phyloP scores from a whole-genome alignment of 148 eudicot species.

The Tetragonia tetragonoides region DNA sequence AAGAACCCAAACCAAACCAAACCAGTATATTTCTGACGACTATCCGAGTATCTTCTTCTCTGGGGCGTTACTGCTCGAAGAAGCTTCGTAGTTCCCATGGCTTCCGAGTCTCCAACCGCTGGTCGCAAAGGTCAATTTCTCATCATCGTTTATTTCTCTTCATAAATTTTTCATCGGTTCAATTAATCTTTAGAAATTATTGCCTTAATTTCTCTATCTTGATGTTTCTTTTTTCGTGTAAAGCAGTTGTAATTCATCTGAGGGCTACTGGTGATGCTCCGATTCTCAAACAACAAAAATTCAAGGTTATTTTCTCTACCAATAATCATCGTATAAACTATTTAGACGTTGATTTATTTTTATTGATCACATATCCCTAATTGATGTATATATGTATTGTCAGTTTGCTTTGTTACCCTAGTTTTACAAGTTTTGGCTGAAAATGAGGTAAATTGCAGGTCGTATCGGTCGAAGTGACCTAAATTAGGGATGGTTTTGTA shows the following conservation, averaged over 20 bases:
- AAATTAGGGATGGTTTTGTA: not conserved
- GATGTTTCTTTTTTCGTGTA: not conserved
- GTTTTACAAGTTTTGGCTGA: not conserved
- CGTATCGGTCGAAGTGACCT: not conserved
- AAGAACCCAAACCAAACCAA: not conserved
- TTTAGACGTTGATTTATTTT: not conserved
- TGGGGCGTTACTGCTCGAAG: not conserved
- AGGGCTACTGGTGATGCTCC: constrained; percentile 97
- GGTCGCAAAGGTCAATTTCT: constrained; percentile 28
- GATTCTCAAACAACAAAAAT: constrained; percentile 92
- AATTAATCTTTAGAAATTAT: not conserved
- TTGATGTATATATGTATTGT: not conserved
- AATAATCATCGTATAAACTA: not conserved
- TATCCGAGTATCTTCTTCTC: not conserved
- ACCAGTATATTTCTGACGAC: not conserved
- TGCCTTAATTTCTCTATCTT: not conserved
- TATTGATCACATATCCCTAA: not conserved
- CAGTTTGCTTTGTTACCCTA: not conserved
- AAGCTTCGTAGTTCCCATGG: constrained; percentile 23
- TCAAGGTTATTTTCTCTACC: constrained; percentile 44
- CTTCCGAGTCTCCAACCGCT: constrained; percentile 26
- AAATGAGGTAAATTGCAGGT: not conserved
- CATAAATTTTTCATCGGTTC: too few relatives aligned
- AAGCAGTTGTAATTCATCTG: constrained; percentile 79
- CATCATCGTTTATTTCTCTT: not conserved